Conservation (phyloP, 495 filamentous ascomycete species). For the Parmelia sp. region DNA sequence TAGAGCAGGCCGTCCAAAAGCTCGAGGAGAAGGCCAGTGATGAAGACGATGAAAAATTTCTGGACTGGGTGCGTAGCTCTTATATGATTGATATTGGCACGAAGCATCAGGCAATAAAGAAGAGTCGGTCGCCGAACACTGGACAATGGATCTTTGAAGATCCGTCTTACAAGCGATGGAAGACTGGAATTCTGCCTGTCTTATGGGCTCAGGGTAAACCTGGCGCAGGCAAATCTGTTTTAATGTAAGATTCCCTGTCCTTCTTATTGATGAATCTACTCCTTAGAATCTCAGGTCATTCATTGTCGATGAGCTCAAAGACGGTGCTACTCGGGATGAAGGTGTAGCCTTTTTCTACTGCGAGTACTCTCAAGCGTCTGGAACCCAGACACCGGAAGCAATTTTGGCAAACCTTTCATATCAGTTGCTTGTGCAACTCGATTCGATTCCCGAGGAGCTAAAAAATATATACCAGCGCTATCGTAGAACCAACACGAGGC, state of each 20-base stretch:
- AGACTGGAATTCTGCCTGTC: neutral
- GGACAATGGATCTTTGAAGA: constrained; percentile 10
- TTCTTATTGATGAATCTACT: neutral
- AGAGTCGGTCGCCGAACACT: neutral
- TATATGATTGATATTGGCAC: neutral
- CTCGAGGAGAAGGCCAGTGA: too few relatives aligned
- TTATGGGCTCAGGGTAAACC: constrained; percentile 9
- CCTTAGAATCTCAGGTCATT: neutral
- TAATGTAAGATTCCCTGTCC: constrained; percentile 1
- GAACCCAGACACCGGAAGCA: neutral
- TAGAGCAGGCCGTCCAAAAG: too few relatives aligned
- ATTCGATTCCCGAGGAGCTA: neutral
- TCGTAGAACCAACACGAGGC: neutral
- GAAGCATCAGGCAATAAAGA: constrained; percentile 8
- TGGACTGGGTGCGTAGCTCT: constrained; percentile 8
- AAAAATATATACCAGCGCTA: neutral
- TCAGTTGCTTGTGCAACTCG: neutral
- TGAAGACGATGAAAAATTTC: neutral
- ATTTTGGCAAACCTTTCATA: constrained; percentile 7
- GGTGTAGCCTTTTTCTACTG: constrained; percentile 11
- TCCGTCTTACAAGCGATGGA: neutral
- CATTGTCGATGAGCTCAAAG: constrained; percentile 6
- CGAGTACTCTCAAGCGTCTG: neutral
- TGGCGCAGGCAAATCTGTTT: constrained; percentile 6
- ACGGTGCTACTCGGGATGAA: neutral